Conservation (phyloP, 2,329 filamentous ascomycete species). For the Aspergillus aculeatus region DNA sequence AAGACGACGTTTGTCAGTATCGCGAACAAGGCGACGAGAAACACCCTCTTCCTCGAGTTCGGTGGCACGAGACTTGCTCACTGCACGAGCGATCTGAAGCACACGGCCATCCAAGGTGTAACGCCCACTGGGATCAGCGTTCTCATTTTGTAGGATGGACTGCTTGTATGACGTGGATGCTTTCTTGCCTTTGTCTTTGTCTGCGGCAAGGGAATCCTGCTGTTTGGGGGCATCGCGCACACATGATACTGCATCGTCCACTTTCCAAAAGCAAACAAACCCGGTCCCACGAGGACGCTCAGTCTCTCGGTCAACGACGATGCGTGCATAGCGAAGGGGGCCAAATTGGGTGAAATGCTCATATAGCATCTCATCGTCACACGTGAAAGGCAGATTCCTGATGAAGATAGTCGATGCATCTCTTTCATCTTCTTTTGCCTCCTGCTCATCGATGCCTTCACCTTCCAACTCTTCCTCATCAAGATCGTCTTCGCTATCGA, state of each 20-base stretch:
- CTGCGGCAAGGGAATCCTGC: constrained; percentile 42
- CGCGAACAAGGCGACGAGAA: constrained; percentile 61
- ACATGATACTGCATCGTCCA: constrained; percentile 72
- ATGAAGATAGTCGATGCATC: constrained; percentile 83
- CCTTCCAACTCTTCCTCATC: constrained; percentile 32
- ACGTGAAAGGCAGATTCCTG: constrained; percentile 88
- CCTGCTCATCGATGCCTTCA: constrained; percentile 44
- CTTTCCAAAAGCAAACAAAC: constrained; percentile 87
- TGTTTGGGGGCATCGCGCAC: constrained; percentile 69
- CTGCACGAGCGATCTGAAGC: constrained; percentile 78
- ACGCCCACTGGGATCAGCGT: constrained; percentile 73
- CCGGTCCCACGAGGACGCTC: constrained; percentile 87
- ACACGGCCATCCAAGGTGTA: constrained; percentile 92
- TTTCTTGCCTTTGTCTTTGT: constrained; percentile 38
- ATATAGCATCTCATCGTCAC: constrained; percentile 77
- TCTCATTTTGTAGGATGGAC: constrained; percentile 85
- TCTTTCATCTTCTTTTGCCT: constrained; percentile 48
- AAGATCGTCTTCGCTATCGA: constrained; percentile 37
- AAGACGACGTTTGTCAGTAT: constrained; percentile 85
- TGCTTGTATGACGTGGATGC: constrained; percentile 58
- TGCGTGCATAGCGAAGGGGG: constrained; percentile 80
- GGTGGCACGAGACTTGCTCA: constrained; percentile 76
- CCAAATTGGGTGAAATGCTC: constrained; percentile 88
- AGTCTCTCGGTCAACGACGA: constrained; percentile 82
- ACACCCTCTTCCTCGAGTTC: constrained; percentile 70